phyloP scores from a whole-genome alignment of 73 alveolate species.

The Tetrahymena elliotti region DNA sequence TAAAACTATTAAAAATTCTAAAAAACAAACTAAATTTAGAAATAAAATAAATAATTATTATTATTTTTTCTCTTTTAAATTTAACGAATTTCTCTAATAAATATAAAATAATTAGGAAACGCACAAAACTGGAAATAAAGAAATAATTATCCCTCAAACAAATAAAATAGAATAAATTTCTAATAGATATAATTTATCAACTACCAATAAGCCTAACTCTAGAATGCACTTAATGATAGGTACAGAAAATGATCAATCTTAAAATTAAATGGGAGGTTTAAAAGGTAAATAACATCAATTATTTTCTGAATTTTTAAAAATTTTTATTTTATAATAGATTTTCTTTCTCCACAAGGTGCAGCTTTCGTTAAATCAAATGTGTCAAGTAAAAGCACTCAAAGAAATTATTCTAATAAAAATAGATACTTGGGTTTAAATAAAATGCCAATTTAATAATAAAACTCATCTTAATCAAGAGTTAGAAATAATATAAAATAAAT shows the following conservation, averaged over 20 bases:
- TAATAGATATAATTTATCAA: background rate
- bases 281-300: background rate
- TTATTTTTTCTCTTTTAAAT: no score
- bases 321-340: background rate
- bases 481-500: background rate
- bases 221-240: background rate
- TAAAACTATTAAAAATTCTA: no score
- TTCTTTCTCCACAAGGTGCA: background rate
- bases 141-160: background rate
- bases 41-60: no score
- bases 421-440: background rate
- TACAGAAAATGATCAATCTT: background rate
- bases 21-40: no score
- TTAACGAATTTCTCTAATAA: background rate
- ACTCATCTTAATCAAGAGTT: background rate
- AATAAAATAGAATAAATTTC: background rate
- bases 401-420: background rate
- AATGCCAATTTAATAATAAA: background rate
- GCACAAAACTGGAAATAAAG: background rate
- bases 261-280: background rate
- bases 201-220: background rate
- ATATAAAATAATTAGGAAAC: background rate
- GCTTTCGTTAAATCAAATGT: background rate
- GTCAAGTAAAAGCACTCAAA: background rate
- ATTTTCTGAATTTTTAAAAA: background rate